A percentile compares a stretch with the other conserved stretches of the same genome.
phyloP scores from a whole-genome alignment of 192 early-diverging fungal species.

The Tieghemiomyces parasiticus region DNA sequence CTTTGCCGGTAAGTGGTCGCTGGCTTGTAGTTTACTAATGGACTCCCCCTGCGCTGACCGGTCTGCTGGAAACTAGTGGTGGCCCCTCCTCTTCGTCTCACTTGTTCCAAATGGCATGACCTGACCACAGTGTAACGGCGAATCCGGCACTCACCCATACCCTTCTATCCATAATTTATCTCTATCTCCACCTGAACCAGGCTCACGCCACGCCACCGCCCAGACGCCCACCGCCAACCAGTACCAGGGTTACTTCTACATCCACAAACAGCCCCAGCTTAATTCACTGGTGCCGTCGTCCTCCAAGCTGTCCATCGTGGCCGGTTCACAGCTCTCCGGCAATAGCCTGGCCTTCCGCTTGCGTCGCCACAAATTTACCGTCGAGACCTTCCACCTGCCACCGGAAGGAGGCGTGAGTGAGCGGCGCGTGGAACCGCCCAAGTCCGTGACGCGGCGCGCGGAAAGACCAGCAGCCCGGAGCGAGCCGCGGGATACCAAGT shows the following conservation, averaged over 20 bases:
- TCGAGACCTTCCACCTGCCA: slow-evolving; percentile 89
- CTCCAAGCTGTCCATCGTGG: slow-evolving; percentile 41
- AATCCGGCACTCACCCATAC: too few relatives aligned
- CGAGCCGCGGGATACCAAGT: too few relatives aligned
- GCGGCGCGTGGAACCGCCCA: slow-evolving; percentile 22
- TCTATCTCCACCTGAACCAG: too few relatives aligned
- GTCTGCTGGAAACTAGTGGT: too few relatives aligned
- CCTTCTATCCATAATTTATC: too few relatives aligned
- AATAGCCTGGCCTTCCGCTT: slow-evolving; percentile 80
- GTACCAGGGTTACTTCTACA: slow-evolving; percentile 82
- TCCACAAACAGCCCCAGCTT: slow-evolving; percentile 62
- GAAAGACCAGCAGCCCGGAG: slow-evolving; percentile 4
- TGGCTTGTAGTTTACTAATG: too few relatives aligned
- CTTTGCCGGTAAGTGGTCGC: slow-evolving; percentile 60
- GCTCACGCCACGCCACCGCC: slow-evolving; percentile 33
- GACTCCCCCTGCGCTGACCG: slow-evolving; percentile 18
- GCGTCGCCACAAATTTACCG: slow-evolving; percentile 75
- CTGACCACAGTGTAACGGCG: too few relatives aligned
- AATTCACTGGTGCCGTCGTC: slow-evolving; percentile 59
- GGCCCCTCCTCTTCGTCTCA: too few relatives aligned
- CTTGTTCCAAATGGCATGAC: too few relatives aligned
- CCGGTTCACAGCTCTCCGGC: slow-evolving; percentile 22
- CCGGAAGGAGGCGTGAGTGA: slow-evolving; percentile 75
- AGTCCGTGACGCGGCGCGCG: background rate
- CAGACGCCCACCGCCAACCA: slow-evolving; percentile 43